Base-by-base conservation (phyloP, 768 basidiomycete genomes). In the Gyrodon lividus region DNA sequence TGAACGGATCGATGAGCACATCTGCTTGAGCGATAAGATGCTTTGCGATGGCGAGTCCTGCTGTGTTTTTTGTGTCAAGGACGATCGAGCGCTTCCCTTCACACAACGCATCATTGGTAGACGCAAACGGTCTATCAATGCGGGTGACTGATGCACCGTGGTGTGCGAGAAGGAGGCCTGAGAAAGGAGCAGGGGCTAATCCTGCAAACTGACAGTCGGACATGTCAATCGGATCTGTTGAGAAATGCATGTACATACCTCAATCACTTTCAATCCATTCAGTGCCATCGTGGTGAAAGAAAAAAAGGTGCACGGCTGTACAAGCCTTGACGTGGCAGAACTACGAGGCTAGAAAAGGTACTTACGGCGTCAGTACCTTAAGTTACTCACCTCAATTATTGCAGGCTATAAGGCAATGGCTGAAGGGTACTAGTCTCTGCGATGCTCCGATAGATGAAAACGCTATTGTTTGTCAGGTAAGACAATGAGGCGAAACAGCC, bases 1-100 rank as follows among this genome's bases (percentile, higher is more conserved):
- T 74, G 66, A 87, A 93, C 1, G 91, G 83, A 63, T 93, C 90
- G 59, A 93, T 88, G 40, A 92, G 71, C 14, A 92, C 77, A 66
- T 93, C 90, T n/a, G 88, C 86, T 31, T 75, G 67, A 24, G 72
- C 64, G 20, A 92, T 78, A 51, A 93, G 72, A 40, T 73, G 78
- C 63, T 76, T 76, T 49, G 86, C 62, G 17, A 83, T 63, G 17
- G 76, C 76, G 38, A 78, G 66, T 28, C 90, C 90, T 24, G 74
- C 75, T 9, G 74, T 65, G 7, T 74, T 64, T 71, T 92, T 92
- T 16, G 82, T 75, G 59, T 88, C 80, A 50, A 92, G 71, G 14
- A 79, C 74, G 46, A 90, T 74, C n/a, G 89, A 89, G 6, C 84
- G 83, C 63, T 93, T 92, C 17, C 84, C 81, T 28, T 87, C 80